Percentiles rank a stretch among this genome's conserved stretches.
Conservation (phyloP, 108 stramenopile genomes). For the Pseudonitzschia multistriata region DNA sequence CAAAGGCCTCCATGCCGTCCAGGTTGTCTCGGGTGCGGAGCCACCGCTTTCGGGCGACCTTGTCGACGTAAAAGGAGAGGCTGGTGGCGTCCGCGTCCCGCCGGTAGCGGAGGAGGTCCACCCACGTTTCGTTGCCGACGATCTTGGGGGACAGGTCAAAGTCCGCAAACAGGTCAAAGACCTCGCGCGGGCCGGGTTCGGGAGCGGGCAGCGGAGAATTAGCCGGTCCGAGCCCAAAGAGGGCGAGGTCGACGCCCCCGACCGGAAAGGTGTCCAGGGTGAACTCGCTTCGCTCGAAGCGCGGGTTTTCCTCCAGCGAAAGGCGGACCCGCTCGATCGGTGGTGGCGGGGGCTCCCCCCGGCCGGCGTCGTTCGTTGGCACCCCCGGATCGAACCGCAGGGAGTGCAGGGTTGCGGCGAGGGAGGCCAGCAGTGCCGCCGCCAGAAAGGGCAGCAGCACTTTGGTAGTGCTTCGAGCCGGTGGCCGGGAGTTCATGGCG, state of each 20-base stretch:
- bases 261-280: constrained; percentile 3
- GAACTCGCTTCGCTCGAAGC: neutral
- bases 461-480: neutral
- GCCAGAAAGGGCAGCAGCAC: neutral
- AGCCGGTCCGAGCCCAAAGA: neutral
- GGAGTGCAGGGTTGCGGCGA: constrained; percentile 8
- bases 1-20: constrained; percentile 10
- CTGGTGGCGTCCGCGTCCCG: constrained; percentile 1
- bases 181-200: neutral
- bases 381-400: neutral
- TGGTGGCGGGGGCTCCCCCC: neutral
- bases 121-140: constrained; percentile 22
- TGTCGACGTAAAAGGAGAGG: constrained; percentile 27
- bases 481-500: neutral
- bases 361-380: neutral
- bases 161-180: constrained; percentile 11
- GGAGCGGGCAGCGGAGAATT: no score
- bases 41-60: constrained; percentile 26
- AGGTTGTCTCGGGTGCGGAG: neutral
- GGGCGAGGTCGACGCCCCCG: neutral
- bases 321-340: neutral
- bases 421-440: constrained; percentile 5
- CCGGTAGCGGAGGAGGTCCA: constrained; percentile 12
- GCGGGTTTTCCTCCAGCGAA: neutral
- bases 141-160: constrained; percentile 18